A percentile compares a stretch with the other conserved stretches of the same genome.
These are phyloP conservation scores for Zostera marina DNA, from an alignment of 116 monocot genomes.

Conservation along the genomic window DNA sequence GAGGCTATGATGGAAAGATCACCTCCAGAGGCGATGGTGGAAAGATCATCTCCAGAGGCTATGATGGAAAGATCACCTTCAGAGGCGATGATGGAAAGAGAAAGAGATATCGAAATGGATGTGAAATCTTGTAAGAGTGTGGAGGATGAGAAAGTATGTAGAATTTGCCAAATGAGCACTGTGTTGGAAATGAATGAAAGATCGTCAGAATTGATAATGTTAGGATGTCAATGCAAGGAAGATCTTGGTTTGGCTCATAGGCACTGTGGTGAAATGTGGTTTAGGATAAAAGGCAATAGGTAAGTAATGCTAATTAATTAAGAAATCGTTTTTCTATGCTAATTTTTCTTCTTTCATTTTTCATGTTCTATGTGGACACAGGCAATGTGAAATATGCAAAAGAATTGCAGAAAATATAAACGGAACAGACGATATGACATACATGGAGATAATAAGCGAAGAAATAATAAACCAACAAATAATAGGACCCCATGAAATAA, in stretches of 20 bases:
- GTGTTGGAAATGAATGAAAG: constrained; percentile 1
- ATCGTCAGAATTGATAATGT: constrained; percentile 9
- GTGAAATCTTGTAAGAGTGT: background rate
- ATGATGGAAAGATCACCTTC: no score
- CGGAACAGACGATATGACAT: background rate
- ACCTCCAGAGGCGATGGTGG: no score
- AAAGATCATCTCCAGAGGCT: no score
- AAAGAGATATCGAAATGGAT: background rate
- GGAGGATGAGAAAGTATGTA: constrained; percentile 19
- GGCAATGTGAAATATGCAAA: constrained; percentile 4
- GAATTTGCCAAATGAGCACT: constrained; percentile 30
- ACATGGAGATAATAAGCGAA: background rate
- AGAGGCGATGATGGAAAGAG: background rate
- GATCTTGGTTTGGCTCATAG: constrained; percentile 36
- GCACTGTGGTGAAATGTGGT: constrained; percentile 61
- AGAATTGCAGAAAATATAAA: background rate
- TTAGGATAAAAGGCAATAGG: constrained; percentile 45
- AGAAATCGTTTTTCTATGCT: background rate
- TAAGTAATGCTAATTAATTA: no score
- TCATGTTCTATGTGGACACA: background rate
- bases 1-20: no score
- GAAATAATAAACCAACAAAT: background rate
- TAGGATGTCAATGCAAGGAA: constrained; percentile 57
- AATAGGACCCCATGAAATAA: no score
- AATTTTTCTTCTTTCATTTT: background rate